phyloP scores from a whole-genome alignment of 331 rosid species.

The Quercus phellos region DNA sequence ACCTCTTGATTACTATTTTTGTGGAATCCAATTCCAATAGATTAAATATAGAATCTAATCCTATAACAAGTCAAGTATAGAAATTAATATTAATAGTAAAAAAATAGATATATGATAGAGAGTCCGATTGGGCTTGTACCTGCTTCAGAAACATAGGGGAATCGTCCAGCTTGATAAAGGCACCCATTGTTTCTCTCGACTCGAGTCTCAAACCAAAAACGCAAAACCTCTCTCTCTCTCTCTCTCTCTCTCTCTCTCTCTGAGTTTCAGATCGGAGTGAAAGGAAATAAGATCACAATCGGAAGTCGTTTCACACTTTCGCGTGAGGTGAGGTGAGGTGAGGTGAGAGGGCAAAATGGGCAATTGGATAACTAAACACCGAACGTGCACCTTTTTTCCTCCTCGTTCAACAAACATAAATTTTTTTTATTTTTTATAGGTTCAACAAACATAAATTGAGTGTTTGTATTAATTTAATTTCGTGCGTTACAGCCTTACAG shows the following conservation, averaged over 20 bases:
- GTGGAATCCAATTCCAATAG: too few species aligned
- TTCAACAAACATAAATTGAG: too few species aligned
- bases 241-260: background rate
- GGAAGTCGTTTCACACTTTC: background rate
- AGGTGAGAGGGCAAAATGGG: background rate
- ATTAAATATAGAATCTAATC: too few species aligned
- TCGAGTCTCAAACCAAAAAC: background rate
- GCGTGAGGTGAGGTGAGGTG: background rate
- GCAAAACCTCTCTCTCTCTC: background rate
- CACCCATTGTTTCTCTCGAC: slow-evolving; percentile 43
- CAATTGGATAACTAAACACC: background rate
- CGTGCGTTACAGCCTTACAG: too few species aligned
- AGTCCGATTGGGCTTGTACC: slow-evolving; percentile 28
- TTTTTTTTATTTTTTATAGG: too few species aligned
- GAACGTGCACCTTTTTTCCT: too few species aligned
- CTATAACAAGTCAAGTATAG: background rate
- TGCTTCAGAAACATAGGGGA: slow-evolving; percentile 97
- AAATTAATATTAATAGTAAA: background rate
- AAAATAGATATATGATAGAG: background rate
- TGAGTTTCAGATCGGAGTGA: slow-evolving; percentile 19
- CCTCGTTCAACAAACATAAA: too few species aligned
- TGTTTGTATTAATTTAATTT: too few species aligned
- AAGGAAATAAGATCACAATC: background rate
- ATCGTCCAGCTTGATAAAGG: slow-evolving; percentile 87
- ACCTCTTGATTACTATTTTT: too few species aligned